phyloP scores from a whole-genome alignment of 192 early-diverging fungal genomes.

The Rhizophagus sp. region DNA sequence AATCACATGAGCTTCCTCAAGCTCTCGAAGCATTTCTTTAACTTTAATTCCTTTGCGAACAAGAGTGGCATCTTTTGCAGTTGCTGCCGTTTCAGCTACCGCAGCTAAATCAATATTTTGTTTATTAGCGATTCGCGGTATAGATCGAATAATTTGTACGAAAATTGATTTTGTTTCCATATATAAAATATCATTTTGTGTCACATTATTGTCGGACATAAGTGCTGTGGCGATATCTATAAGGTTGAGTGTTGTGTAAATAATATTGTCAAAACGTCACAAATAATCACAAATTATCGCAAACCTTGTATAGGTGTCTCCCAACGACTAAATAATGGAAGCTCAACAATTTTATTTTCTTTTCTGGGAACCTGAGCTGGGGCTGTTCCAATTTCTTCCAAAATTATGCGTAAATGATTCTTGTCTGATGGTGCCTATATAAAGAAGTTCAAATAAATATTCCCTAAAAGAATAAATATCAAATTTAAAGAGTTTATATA shows the following conservation, averaged over 20 bases:
- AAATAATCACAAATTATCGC: not conserved
- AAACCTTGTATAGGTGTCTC: conserved; percentile 75
- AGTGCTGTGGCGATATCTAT: conserved; percentile 59
- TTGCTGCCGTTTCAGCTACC: conserved; percentile 84
- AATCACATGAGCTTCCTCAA: conserved; percentile 76
- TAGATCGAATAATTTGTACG: conserved; percentile 89
- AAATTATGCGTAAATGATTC: conserved; percentile 74
- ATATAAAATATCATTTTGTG: conserved; percentile 91
- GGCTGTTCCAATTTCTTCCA: conserved; percentile 77
- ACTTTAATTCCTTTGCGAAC: conserved; percentile 96
- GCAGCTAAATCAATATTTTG: conserved; percentile 61
- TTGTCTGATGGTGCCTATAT: conserved; percentile 68
- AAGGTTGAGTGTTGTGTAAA: not conserved
- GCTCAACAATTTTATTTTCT: conserved; percentile 72
- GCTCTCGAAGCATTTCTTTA: conserved; percentile 88
- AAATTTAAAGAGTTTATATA: not conserved
- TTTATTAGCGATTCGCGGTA: conserved; percentile 66
- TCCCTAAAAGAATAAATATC: not conserved
- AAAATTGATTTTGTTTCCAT: conserved; percentile 94
- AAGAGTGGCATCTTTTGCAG: conserved; percentile 81
- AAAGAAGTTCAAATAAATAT: not conserved
- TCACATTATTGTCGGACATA: conserved; percentile 84
- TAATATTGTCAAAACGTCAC: not conserved
- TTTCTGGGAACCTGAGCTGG: conserved; percentile 76
- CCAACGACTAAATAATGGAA: conserved; percentile 84